phyloP scores from a whole-genome alignment of 176 grass and related monocot species.

The Phyllostachys edulis region DNA sequence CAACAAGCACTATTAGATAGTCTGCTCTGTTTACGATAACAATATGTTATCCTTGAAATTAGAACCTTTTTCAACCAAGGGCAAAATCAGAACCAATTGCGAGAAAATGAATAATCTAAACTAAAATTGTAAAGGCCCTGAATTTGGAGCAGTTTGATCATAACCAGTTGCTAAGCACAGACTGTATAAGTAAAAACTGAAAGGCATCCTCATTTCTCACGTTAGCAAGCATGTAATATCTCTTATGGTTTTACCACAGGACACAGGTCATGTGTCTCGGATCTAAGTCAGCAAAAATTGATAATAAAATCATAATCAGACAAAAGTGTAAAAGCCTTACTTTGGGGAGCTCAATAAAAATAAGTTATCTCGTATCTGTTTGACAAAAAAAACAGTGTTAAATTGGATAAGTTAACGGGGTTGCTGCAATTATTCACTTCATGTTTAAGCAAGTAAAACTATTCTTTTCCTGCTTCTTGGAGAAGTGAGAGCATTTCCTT shows the following conservation, averaged over 20 bases:
- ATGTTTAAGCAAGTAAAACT: not conserved
- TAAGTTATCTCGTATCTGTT: not conserved
- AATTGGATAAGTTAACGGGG: not conserved
- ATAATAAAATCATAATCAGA: not conserved
- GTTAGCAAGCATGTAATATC: not conserved
- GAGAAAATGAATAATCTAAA: not conserved
- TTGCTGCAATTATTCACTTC: not conserved
- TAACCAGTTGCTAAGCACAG: not conserved
- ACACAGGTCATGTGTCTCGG: not conserved
- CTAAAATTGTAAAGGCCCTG: not conserved
- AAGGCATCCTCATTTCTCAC: not conserved
- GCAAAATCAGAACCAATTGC: not conserved
- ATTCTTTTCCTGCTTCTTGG: conserved; percentile 7
- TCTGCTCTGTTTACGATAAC: not conserved
- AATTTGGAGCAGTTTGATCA: not conserved
- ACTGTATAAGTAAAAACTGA: not conserved
- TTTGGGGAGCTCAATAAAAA: not conserved
- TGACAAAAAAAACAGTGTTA: not conserved
- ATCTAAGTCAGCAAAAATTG: not conserved
- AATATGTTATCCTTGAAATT: not conserved
- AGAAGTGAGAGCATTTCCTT: conserved; percentile 6
- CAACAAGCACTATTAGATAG: not conserved
- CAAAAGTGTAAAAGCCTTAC: not conserved
- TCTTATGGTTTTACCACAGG: not conserved
- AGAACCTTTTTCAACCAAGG: not conserved